phyloP scores from a whole-genome alignment of 495 filamentous ascomycete genomes.

The Chaetomium tenue region DNA sequence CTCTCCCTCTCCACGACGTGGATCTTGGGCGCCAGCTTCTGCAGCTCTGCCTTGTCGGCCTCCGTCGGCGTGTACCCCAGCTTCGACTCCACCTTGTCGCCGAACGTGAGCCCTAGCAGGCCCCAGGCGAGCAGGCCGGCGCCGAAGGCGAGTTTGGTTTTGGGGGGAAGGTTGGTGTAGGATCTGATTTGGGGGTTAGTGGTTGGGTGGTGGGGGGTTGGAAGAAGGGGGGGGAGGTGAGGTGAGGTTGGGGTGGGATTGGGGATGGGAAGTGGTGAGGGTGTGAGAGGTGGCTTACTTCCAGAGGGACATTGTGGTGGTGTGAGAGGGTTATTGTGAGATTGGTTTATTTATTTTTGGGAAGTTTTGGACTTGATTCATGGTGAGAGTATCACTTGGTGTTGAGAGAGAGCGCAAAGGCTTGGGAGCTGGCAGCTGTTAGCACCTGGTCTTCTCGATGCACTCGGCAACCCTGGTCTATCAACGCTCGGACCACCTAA shows the following conservation, averaged over 20 bases:
- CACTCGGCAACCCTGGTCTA: neutral
- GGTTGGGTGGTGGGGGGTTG: neutral
- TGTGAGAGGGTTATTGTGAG: neutral
- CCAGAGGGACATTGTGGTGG: slow-evolving; percentile 29
- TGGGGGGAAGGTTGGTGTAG: slow-evolving; percentile 43
- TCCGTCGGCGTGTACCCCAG: slow-evolving; percentile 47
- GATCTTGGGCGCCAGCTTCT: slow-evolving; percentile 41
- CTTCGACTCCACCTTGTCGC: slow-evolving; percentile 43
- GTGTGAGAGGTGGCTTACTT: neutral
- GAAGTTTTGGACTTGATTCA: neutral
- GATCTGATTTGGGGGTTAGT: slow-evolving; percentile 18
- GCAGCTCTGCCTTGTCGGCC: slow-evolving; percentile 43
- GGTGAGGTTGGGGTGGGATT: neutral
- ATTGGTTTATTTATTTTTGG: too few species aligned
- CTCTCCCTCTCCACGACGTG: slow-evolving; percentile 29
- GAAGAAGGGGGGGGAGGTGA: neutral
- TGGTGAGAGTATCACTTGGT: neutral
- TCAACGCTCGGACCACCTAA: slow-evolving; percentile 35
- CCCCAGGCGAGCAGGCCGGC: slow-evolving; percentile 48
- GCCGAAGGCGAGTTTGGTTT: slow-evolving; percentile 41
- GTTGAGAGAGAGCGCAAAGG: neutral
- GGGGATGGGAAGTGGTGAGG: neutral
- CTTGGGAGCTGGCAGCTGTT: slow-evolving; percentile 8
- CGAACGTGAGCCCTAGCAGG: slow-evolving; percentile 40
- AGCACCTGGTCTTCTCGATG: neutral